Conservation (phyloP, 306 rosid genomes). For the Cyamopsis tetragonoloba region DNA sequence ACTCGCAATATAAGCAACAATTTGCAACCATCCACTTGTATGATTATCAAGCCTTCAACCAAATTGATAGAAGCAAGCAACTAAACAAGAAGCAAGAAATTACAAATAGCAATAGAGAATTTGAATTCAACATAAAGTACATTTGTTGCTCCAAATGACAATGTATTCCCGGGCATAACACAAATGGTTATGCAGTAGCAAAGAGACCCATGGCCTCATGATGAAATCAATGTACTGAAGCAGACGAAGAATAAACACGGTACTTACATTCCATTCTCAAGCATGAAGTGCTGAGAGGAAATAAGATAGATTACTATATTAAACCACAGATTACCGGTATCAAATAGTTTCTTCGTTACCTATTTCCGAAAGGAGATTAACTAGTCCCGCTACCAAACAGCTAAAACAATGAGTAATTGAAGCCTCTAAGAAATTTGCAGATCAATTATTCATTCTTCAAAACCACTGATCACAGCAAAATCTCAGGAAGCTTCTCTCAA, state of each 20-base stretch:
- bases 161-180: slow-evolving; percentile 20
- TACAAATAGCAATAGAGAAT: slow-evolving; percentile 12
- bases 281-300: slow-evolving; percentile 20
- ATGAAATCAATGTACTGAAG: slow-evolving; percentile 13
- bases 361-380: slow-evolving; percentile 20
- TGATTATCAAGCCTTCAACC: not conserved
- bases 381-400: slow-evolving; percentile 14
- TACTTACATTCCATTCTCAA: slow-evolving; percentile 22
- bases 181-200: not conserved
- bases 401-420: slow-evolving; percentile 16
- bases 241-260: slow-evolving; percentile 16
- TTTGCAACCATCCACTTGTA: not conserved
- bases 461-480: slow-evolving; percentile 35
- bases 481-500: slow-evolving; percentile 27
- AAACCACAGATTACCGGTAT: slow-evolving; percentile 13
- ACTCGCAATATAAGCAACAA: not conserved
- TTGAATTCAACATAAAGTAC: slow-evolving; percentile 11
- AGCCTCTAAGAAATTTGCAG: slow-evolving; percentile 39
- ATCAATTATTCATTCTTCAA: slow-evolving; percentile 36
- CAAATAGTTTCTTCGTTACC: slow-evolving; percentile 23
- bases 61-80: slow-evolving; percentile 8
- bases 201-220: slow-evolving; percentile 17
- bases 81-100: slow-evolving; percentile 1
- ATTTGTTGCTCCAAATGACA: slow-evolving; percentile 16
- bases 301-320: slow-evolving; percentile 14